Evolutionary conservation across 805 yeast species (phyloP).

Genomic region (Candida sanyiensis): DNA sequence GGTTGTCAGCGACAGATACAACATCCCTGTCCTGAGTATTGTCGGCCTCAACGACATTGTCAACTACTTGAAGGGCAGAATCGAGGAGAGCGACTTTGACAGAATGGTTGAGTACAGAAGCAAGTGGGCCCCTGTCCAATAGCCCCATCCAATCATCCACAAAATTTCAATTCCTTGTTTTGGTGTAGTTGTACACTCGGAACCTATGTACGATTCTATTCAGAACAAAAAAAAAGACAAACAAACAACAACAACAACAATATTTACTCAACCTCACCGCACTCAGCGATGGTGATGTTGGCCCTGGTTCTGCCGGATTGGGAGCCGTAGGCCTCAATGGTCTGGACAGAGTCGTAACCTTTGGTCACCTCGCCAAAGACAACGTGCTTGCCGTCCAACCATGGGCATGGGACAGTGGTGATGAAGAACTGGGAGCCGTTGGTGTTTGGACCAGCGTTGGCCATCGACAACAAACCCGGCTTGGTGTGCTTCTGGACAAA

Average conservation of each 20-base stretch:
- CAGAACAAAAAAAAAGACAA: not conserved
- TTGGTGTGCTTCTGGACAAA: slow-evolving; percentile 67
- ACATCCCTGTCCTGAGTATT: slow-evolving; percentile 80
- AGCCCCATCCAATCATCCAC: not conserved
- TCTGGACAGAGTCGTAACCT: slow-evolving; percentile 81
- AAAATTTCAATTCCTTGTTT: not conserved
- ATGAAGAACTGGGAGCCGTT: slow-evolving; percentile 97
- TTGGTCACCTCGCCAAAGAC: slow-evolving; percentile 90
- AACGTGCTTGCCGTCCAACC: slow-evolving; percentile 93
- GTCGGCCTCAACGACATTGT: slow-evolving; percentile 74
- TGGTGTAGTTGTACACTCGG: not conserved
- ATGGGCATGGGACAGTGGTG: slow-evolving; percentile 81
- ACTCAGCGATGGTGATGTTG: slow-evolving; percentile 56
- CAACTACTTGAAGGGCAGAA: slow-evolving; percentile 47
- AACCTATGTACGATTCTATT: not conserved
- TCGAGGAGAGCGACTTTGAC: slow-evolving; percentile 45
- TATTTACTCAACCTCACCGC: slow-evolving; percentile 30
- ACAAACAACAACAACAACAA: too few species aligned
- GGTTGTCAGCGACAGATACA: slow-evolving; percentile 62
- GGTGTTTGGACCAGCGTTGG: slow-evolving; percentile 97
- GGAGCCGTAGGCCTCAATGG: slow-evolving; percentile 76
- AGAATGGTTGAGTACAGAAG: slow-evolving; percentile 53
- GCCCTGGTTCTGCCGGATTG: slow-evolving; percentile 66
- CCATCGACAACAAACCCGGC: slow-evolving; percentile 89
- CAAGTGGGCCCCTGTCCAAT: slow-evolving; percentile 28